phyloP scores from a whole-genome alignment of 345 rosid genomes.

The Gossypium stocksii region DNA sequence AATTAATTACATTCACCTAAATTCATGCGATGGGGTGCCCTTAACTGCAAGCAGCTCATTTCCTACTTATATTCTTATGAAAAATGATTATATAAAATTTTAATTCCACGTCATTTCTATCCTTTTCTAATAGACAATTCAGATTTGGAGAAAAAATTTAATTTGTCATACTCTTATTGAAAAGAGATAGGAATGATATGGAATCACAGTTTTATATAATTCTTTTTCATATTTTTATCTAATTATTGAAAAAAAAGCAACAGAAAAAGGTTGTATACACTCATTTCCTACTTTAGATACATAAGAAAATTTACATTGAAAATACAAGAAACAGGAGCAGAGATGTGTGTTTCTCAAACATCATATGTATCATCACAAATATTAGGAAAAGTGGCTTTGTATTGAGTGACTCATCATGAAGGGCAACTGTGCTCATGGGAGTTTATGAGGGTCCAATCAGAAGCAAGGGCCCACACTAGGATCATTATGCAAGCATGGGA shows the following conservation, averaged over 20 bases:
- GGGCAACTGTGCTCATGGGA: constrained; percentile 13
- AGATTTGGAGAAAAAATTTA: fast-evolving
- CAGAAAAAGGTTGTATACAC: too few species aligned
- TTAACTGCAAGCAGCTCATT: not conserved
- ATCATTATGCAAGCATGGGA: constrained; percentile 25
- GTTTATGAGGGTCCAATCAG: constrained; percentile 14
- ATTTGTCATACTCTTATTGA: too few species aligned
- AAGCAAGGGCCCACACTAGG: constrained; percentile 21
- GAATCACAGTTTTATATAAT: too few species aligned
- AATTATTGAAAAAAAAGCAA: too few species aligned
- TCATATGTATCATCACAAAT: not conserved
- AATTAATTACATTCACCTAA: not conserved
- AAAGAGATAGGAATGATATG: too few species aligned
- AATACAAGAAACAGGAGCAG: not conserved
- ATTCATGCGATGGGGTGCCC: not conserved
- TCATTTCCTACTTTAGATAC: too few species aligned
- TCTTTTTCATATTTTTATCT: too few species aligned
- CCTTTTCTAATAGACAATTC: too few species aligned
- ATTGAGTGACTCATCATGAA: constrained; percentile 16
- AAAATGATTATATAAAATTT: fast-evolving
- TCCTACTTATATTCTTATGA: not conserved
- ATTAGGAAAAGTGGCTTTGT: not conserved
- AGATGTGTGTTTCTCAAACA: not conserved
- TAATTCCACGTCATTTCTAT: fast-evolving
- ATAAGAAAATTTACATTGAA: too few species aligned